These are phyloP conservation scores for Bruguiera parviflora DNA, from an alignment of 345 rosid genomes.

Conservation along the genomic window DNA sequence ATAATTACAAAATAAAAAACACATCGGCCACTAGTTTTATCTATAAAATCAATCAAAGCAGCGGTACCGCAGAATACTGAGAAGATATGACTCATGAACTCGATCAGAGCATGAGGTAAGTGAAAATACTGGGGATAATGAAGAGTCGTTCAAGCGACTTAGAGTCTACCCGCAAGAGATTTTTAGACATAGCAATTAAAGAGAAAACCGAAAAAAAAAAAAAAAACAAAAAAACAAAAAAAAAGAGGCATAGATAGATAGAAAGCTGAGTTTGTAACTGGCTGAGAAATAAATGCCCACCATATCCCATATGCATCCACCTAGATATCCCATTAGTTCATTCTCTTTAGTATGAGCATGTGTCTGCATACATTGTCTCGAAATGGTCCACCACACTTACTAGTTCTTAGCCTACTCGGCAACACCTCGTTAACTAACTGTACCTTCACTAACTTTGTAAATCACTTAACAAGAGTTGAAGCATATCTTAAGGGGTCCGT, in stretches of 20 bases:
- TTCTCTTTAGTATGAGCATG: slow-evolving; percentile 6
- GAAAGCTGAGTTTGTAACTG: slow-evolving; percentile 45
- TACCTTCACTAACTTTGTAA: slow-evolving; percentile 53
- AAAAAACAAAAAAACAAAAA: neutral
- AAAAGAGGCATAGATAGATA: slow-evolving; percentile 39
- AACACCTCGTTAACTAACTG: slow-evolving; percentile 59
- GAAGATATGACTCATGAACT: no score
- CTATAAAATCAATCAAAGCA: neutral
- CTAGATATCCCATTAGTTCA: slow-evolving; percentile 18
- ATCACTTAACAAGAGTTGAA: slow-evolving; percentile 33
- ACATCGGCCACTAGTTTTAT: neutral
- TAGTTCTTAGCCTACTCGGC: slow-evolving; percentile 31
- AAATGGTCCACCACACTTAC: slow-evolving; percentile 25
- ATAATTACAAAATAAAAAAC: no score
- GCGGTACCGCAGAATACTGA: no score
- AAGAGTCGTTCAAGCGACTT: no score
- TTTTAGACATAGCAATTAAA: no score
- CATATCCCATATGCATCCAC: slow-evolving; percentile 49
- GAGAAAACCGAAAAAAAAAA: neutral
- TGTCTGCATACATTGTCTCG: slow-evolving; percentile 5
- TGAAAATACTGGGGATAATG: no score
- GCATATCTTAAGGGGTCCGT: slow-evolving; percentile 18
- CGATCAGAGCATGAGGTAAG: no score
- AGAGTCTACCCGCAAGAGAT: no score
- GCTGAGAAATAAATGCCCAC: neutral